Percentiles rank a stretch among this genome's conserved stretches.
These are phyloP conservation scores for Russula virescens DNA, from an alignment of 768 basidiomycete species.

Conservation along the genomic window DNA sequence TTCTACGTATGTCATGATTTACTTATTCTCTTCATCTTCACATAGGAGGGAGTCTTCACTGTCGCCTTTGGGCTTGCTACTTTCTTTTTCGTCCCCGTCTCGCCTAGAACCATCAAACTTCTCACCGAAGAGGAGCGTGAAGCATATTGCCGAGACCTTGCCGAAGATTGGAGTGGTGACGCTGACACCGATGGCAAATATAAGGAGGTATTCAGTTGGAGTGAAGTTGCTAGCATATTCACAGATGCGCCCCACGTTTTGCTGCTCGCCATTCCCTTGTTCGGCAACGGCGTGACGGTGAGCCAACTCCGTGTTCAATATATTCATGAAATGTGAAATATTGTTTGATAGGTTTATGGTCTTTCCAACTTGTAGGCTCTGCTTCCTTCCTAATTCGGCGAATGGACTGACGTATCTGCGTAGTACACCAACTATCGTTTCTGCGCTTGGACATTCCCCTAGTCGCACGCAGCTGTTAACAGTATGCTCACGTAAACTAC, in stretches of 20 bases:
- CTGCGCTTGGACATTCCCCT: conserved; percentile 29
- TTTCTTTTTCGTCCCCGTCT: conserved; percentile 46
- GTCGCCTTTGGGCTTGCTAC: conserved; percentile 47
- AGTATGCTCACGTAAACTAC: neutral
- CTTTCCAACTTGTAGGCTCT: conserved; percentile 28
- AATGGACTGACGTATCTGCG: conserved; percentile 4
- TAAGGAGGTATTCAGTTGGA: conserved; percentile 49
- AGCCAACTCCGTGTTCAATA: conserved; percentile 20
- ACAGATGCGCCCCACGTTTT: conserved; percentile 47
- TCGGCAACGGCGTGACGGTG: conserved; percentile 50
- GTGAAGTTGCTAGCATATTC: conserved; percentile 45
- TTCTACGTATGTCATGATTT: neutral
- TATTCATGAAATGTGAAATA: neutral
- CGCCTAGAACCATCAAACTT: conserved; percentile 42
- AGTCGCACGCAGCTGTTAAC: conserved; percentile 31
- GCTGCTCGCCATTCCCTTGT: conserved; percentile 45
- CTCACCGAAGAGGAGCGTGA: conserved; percentile 45
- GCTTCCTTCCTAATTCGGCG: neutral
- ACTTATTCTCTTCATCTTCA: neutral
- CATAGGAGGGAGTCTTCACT: conserved; percentile 57
- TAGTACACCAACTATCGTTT: conserved; percentile 29
- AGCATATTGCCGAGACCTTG: conserved; percentile 34
- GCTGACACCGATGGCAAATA: conserved; percentile 37
- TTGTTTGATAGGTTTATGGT: conserved; percentile 22
- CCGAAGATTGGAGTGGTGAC: conserved; percentile 28